Percentiles rank a stretch among this genome's conserved stretches.
phyloP scores from a whole-genome alignment of 768 basidiomycete genomes.

The Auricularia auricula-judae region DNA sequence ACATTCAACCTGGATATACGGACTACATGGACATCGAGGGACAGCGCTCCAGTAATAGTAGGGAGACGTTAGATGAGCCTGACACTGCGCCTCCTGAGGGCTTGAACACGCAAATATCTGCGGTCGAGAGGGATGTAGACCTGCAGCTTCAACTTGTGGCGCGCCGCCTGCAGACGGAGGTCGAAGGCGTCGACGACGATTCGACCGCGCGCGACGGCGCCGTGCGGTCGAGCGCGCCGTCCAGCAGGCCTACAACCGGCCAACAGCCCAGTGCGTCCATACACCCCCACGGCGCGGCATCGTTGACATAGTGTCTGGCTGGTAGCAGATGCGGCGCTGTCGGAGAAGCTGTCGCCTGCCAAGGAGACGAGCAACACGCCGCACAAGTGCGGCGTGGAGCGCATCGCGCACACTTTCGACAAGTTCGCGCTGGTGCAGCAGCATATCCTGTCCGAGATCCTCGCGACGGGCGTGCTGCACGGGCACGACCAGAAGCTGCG shows the following conservation, averaged over 20 bases:
- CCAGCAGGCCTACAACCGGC: neutral
- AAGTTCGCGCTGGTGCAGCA: conserved; percentile 13
- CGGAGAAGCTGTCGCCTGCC: neutral
- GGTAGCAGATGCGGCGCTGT: neutral
- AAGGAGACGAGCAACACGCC: neutral
- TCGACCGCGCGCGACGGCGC: neutral
- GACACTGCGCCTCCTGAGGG: neutral
- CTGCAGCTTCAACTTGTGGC: conserved; percentile 6
- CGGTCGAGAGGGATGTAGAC: conserved; percentile 6
- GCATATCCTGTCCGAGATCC: conserved; percentile 10
- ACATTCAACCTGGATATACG: conserved; percentile 8
- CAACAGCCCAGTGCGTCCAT: neutral
- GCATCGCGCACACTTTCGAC: conserved; percentile 7
- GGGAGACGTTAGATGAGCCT: neutral
- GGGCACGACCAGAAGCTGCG: conserved; percentile 7
- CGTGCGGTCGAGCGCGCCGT: neutral
- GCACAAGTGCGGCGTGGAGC: conserved; percentile 3
- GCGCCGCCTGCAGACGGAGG: conserved; percentile 6
- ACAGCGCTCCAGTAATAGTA: neutral
- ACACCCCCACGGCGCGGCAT: neutral
- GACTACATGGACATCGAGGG: conserved; percentile 11
- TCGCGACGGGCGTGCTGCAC: conserved; percentile 11
- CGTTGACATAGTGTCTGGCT: neutral
- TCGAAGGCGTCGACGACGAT: neutral
- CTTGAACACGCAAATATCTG: neutral